Percentiles rank a stretch among this genome's conserved stretches.
Evolutionary conservation across 1,284 basidiomycete genomes (phyloP).

Genomic region (Cryptococcus sp.): DNA sequence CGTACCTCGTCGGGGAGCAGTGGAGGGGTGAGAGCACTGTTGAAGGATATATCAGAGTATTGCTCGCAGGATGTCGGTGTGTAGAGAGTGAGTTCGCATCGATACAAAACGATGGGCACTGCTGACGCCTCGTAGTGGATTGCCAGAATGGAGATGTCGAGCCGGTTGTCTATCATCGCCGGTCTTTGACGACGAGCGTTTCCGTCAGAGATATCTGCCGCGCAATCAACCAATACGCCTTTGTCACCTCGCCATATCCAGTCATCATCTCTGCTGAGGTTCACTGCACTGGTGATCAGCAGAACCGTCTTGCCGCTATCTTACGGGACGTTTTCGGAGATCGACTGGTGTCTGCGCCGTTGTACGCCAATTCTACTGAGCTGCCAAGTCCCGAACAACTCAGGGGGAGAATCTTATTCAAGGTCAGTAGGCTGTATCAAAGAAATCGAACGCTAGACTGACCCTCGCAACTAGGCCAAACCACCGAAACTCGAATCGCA

Average conservation of each 20-base stretch:
- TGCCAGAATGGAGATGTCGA: slow-evolving; percentile 86
- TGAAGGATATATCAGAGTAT: slow-evolving; percentile 91
- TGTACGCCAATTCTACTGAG: slow-evolving; percentile 48
- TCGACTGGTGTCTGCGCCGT: slow-evolving; percentile 65
- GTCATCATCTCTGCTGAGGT: slow-evolving; percentile 94
- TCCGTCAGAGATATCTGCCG: slow-evolving; percentile 79
- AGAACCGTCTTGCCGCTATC: slow-evolving; percentile 76
- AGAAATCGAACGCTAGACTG: background rate
- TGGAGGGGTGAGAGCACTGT: slow-evolving; percentile 90
- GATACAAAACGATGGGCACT: slow-evolving; percentile 2
- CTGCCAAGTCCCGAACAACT: slow-evolving; percentile 88
- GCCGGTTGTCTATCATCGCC: slow-evolving; percentile 86
- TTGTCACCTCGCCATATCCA: slow-evolving; percentile 89
- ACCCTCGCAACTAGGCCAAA: slow-evolving; percentile 28
- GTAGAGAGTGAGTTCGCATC: slow-evolving; percentile 72
- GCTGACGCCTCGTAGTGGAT: slow-evolving; percentile 66
- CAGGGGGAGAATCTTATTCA: slow-evolving; percentile 78
- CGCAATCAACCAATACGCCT: slow-evolving; percentile 89
- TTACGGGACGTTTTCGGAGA: slow-evolving; percentile 79
- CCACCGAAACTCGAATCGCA: slow-evolving; percentile 22
- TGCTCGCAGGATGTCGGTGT: slow-evolving; percentile 85
- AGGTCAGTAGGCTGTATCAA: slow-evolving; percentile 57
- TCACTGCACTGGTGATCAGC: slow-evolving; percentile 80
- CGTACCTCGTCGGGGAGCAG: slow-evolving; percentile 93
- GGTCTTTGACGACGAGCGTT: slow-evolving; percentile 86